Conservation (phyloP, 2,329 filamentous ascomycete genomes). For the Sarocladium brachiariae region DNA sequence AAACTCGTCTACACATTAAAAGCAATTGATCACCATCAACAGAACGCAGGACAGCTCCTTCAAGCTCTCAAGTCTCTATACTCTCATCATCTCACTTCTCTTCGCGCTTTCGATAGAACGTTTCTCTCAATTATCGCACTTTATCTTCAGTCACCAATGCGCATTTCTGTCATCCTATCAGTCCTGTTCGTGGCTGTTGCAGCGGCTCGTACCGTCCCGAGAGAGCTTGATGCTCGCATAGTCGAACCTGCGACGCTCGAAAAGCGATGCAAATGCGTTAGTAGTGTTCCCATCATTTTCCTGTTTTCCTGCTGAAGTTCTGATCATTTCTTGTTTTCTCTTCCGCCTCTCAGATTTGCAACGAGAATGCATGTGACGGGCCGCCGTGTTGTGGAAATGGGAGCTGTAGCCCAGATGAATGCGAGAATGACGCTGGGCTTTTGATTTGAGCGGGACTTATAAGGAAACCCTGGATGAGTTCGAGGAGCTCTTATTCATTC, state of each 20-base stretch:
- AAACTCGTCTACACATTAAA: too few relatives aligned
- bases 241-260: neutral
- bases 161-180: neutral
- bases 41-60: too few relatives aligned
- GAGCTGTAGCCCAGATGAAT: neutral
- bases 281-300: neutral
- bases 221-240: neutral
- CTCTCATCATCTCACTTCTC: too few relatives aligned
- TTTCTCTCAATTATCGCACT: too few relatives aligned
- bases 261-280: slow-evolving; percentile 3
- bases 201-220: neutral
- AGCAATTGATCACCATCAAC: too few relatives aligned
- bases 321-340: neutral
- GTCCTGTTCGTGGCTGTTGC: neutral
- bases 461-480: neutral
- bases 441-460: neutral
- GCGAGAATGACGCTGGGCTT: neutral
- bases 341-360: neutral
- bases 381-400: neutral
- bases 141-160: too few relatives aligned
- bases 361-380: neutral
- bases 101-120: too few relatives aligned
- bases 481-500: too few relatives aligned
- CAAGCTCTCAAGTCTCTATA: too few relatives aligned
- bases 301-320: too few relatives aligned